Evolutionary conservation across 176 grass and related monocot species (phyloP).

Genomic region (Musa beccarii): DNA sequence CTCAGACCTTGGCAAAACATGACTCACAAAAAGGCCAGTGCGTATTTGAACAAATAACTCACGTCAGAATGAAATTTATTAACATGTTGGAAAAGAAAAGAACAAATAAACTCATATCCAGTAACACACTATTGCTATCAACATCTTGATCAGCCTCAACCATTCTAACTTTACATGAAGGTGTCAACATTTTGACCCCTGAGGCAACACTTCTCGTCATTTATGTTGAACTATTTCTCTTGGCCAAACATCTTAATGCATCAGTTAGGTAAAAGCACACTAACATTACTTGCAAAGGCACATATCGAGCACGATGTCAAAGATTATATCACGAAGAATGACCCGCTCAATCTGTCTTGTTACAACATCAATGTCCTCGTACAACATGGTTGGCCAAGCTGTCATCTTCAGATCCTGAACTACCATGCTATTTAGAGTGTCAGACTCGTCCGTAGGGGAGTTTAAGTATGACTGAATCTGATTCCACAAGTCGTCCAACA

Average conservation of each 20-base stretch:
- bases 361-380: conserved; percentile 36
- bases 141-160: no score
- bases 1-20: no score
- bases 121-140: no score
- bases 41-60: no score
- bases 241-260: neutral
- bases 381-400: conserved; percentile 22
- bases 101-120: no score
- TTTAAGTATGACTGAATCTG: conserved; percentile 31
- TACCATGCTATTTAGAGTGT: conserved; percentile 37
- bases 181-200: no score
- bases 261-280: neutral
- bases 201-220: neutral
- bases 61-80: no score
- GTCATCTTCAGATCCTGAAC: conserved; percentile 30
- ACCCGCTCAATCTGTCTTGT: conserved; percentile 39
- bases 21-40: no score
- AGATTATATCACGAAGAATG: conserved; percentile 37
- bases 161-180: no score
- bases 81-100: no score
- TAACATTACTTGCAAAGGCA: neutral
- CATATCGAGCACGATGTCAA: conserved; percentile 27
- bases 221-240: neutral
- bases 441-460: conserved; percentile 35
- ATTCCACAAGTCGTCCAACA: conserved; percentile 47